Conservation (phyloP, 208 protist genomes). For the Acanthamoeba culbertsoni region DNA sequence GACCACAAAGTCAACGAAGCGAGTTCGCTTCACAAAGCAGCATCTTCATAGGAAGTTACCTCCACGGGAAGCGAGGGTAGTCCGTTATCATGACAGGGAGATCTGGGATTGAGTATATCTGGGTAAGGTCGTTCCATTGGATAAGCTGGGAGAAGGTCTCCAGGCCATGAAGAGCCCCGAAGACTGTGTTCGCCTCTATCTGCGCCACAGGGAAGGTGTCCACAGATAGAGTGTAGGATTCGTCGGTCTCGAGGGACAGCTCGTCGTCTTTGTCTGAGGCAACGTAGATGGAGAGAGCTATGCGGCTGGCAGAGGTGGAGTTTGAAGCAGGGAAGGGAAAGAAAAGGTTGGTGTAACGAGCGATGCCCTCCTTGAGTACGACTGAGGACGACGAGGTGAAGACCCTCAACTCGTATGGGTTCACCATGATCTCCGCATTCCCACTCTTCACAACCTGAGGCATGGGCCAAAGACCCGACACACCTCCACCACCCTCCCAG, state of each 20-base stretch:
- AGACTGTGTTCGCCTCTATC: not conserved
- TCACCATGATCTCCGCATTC: not conserved
- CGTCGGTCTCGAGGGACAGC: not conserved
- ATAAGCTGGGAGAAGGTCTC: slow-evolving; percentile 48
- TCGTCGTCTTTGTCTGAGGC: not conserved
- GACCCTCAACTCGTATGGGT: not conserved
- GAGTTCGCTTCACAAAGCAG: not conserved
- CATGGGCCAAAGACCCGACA: not conserved
- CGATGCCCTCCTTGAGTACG: not conserved
- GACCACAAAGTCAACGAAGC: not conserved
- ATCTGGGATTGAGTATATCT: not conserved
- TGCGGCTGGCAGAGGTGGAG: not conserved
- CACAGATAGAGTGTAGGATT: not conserved
- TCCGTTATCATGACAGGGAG: not conserved
- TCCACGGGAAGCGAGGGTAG: slow-evolving; percentile 17
- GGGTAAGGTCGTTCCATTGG: not conserved
- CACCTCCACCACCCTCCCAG: not conserved
- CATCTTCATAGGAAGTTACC: not conserved
- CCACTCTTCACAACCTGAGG: not conserved
- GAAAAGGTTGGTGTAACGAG: not conserved
- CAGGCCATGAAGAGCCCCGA: not conserved
- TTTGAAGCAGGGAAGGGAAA: not conserved
- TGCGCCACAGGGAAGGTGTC: not conserved
- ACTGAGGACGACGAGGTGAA: not conserved
- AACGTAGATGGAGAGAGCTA: not conserved